phyloP scores from a whole-genome alignment of 225 moss, liverwort and hornwort genomes.

The Polytrichum formosum region DNA sequence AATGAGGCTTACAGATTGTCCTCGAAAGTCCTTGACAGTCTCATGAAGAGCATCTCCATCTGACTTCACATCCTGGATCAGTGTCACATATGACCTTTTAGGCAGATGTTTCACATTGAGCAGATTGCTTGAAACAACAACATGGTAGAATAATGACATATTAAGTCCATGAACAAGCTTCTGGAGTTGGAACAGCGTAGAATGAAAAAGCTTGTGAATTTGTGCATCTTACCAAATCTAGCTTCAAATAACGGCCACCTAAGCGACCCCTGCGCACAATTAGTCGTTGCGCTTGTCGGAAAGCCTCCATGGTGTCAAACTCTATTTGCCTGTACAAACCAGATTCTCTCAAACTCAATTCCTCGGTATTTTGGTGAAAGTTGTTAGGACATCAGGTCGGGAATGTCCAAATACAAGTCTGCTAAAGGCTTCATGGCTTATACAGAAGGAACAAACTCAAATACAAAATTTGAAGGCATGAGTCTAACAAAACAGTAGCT shows the following conservation, averaged over 20 bases:
- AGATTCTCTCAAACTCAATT: not conserved
- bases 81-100: not conserved
- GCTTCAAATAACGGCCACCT: constrained; percentile 83
- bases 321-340: constrained; percentile 49
- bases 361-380: not conserved
- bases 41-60: constrained; percentile 57
- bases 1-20: constrained; percentile 65
- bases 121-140: too few relatives aligned
- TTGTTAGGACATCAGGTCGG: too few relatives aligned
- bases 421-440: too few relatives aligned
- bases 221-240: constrained; percentile 52
- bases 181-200: not conserved
- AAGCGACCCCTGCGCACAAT: constrained; percentile 65
- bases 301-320: constrained; percentile 52
- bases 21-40: constrained; percentile 47
- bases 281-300: constrained; percentile 62
- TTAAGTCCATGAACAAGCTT: not conserved
- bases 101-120: not conserved
- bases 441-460: too few relatives aligned
- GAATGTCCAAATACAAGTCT: too few relatives aligned
- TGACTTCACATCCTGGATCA: constrained; percentile 25
- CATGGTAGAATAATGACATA: too few relatives aligned
- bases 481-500: too few relatives aligned
- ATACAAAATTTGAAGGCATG: too few relatives aligned
- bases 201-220: not conserved